A percentile compares a stretch with the other conserved stretches of the same genome.
phyloP scores from a whole-genome alignment of 2,329 filamentous ascomycete genomes.

The Paracoccidioides brasiliensis region DNA sequence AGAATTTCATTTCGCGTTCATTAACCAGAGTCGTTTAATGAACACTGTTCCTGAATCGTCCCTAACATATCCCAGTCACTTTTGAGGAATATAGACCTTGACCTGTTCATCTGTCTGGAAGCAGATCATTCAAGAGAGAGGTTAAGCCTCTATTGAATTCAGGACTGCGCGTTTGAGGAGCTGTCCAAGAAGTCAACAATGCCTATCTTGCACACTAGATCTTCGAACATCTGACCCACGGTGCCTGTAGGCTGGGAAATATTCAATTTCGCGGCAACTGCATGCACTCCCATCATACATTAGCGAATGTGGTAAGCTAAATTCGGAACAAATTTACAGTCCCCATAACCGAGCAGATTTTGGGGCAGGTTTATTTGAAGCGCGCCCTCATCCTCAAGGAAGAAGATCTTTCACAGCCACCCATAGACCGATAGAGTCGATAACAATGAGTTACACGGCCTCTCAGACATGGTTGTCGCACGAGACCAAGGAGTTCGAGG shows the following conservation, averaged over 20 bases:
- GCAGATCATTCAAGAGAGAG: not conserved
- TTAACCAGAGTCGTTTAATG: too few relatives aligned
- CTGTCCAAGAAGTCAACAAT: not conserved
- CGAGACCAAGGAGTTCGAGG: slow-evolving; percentile 16
- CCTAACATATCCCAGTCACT: not conserved
- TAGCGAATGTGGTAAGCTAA: not conserved
- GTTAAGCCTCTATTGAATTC: not conserved
- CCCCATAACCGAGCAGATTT: not conserved
- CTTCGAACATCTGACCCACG: not conserved
- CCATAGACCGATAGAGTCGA: too few relatives aligned
- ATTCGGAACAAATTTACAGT: not conserved
- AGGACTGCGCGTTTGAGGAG: not conserved
- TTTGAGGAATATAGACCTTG: not conserved
- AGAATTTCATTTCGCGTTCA: too few relatives aligned
- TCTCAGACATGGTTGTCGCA: slow-evolving; percentile 21
- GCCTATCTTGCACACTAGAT: not conserved
- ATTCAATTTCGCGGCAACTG: not conserved
- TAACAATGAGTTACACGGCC: slow-evolving; percentile 14
- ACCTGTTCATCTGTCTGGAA: not conserved
- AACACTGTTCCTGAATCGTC: not conserved
- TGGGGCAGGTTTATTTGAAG: not conserved
- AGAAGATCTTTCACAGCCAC: too few relatives aligned
- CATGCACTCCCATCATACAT: not conserved
- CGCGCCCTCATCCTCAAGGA: too few relatives aligned
- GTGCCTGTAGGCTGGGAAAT: not conserved